phyloP scores from a whole-genome alignment of 225 moss, liverwort and hornwort genomes.

The Rhytidiadelphus loreus region DNA sequence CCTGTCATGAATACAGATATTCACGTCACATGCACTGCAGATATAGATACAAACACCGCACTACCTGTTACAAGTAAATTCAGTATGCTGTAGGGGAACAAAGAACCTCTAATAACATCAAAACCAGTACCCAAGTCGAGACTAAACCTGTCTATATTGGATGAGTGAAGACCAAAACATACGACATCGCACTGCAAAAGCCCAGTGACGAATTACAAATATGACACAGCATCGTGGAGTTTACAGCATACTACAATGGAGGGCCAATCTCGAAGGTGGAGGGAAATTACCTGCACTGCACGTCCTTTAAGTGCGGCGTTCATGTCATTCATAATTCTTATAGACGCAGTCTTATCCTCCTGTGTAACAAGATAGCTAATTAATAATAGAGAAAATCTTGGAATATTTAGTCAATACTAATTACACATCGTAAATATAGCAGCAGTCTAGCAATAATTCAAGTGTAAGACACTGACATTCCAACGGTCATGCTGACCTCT shows the following conservation, averaged over 20 bases:
- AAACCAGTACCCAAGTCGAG: background rate
- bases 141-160: background rate
- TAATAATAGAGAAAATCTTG: background rate
- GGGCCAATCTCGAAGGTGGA: background rate
- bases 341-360: conserved; percentile 51
- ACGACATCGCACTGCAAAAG: background rate
- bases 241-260: background rate
- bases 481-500: background rate
- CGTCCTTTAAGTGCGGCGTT: conserved; percentile 56
- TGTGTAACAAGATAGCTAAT: conserved; percentile 8
- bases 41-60: background rate
- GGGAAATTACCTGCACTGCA: conserved; percentile 59
- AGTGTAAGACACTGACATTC: background rate
- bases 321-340: conserved; percentile 30
- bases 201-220: background rate
- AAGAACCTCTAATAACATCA: background rate
- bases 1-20: conserved; percentile 38
- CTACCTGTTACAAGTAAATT: background rate
- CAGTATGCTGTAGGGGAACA: background rate
- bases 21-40: conserved; percentile 8
- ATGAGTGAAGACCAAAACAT: background rate
- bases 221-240: background rate
- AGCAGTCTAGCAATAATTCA: background rate
- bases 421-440: background rate
- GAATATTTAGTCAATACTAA: background rate